A percentile compares a stretch with the other conserved stretches of the same genome.
These are phyloP conservation scores for Didymosphaeria variabile DNA, from an alignment of 2,329 filamentous ascomycete species.

Conservation along the genomic window DNA sequence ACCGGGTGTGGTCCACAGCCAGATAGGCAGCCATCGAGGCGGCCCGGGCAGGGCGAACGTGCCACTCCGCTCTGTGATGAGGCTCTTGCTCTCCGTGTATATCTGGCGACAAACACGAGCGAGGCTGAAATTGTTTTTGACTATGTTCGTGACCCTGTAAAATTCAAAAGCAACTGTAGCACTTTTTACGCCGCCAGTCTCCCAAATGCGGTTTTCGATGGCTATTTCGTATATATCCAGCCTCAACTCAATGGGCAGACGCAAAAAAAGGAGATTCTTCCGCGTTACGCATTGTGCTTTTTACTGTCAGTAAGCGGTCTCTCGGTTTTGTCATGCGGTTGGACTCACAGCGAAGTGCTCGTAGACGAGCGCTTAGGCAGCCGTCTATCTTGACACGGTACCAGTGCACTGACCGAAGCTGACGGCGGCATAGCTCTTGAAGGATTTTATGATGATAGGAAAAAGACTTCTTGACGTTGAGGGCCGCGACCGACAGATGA, in stretches of 20 bases:
- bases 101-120: not conserved
- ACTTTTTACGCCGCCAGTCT: not conserved
- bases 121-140: not conserved
- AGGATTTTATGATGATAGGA: too few species aligned
- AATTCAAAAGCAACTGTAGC: not conserved
- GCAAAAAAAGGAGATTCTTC: constrained; percentile 16
- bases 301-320: not conserved
- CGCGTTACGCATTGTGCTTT: not conserved
- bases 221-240: constrained; percentile 17
- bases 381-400: not conserved
- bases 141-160: not conserved
- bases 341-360: not conserved
- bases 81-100: not conserved
- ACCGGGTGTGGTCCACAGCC: not conserved
- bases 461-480: too few species aligned
- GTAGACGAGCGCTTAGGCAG: too few species aligned
- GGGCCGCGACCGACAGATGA: too few species aligned
- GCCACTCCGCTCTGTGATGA: not conserved
- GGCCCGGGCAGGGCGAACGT: not conserved
- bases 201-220: not conserved
- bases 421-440: not conserved
- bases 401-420: too few species aligned
- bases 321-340: not conserved
- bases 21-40: not conserved
- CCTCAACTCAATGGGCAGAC: constrained; percentile 16